Conservation (phyloP, 257 asterid species). For the Dorcoceras hygrometricum region DNA sequence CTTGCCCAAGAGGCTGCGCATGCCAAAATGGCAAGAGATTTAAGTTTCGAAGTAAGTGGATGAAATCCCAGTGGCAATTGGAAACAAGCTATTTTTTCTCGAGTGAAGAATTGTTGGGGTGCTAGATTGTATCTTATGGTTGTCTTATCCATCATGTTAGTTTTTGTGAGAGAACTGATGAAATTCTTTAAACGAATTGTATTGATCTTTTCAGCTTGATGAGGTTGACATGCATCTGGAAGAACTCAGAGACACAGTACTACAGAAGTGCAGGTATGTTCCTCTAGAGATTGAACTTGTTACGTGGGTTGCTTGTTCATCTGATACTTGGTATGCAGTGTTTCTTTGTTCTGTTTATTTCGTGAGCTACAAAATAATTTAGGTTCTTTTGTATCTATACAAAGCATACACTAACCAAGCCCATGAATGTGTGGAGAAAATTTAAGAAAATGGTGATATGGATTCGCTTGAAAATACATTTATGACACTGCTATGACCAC, state of each 20-base stretch:
- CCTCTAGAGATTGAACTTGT: constrained; percentile 2
- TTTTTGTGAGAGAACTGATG: background rate
- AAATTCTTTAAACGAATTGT: constrained; percentile 25
- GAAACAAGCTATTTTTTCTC: background rate
- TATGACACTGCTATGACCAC: no score
- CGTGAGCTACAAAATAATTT: background rate
- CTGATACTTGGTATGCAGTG: background rate
- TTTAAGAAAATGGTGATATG: background rate
- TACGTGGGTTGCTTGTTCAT: background rate
- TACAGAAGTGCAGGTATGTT: constrained; percentile 83
- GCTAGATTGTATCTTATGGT: constrained; percentile 8
- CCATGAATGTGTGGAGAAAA: background rate
- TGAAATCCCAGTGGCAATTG: constrained; percentile 1
- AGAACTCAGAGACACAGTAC: constrained; percentile 62
- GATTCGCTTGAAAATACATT: background rate
- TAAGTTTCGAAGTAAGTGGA: constrained; percentile 52
- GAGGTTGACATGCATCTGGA: constrained; percentile 56
- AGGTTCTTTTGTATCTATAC: background rate
- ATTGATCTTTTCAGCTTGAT: constrained; percentile 50
- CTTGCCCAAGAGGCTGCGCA: constrained; percentile 76
- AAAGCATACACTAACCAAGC: background rate
- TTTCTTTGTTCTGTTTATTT: background rate
- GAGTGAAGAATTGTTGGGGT: background rate
- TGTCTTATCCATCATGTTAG: constrained; percentile 3
- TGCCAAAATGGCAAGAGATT: constrained; percentile 67